Base-by-base conservation (phyloP, 257 asterid species). In the Penstemon davidsonii region DNA sequence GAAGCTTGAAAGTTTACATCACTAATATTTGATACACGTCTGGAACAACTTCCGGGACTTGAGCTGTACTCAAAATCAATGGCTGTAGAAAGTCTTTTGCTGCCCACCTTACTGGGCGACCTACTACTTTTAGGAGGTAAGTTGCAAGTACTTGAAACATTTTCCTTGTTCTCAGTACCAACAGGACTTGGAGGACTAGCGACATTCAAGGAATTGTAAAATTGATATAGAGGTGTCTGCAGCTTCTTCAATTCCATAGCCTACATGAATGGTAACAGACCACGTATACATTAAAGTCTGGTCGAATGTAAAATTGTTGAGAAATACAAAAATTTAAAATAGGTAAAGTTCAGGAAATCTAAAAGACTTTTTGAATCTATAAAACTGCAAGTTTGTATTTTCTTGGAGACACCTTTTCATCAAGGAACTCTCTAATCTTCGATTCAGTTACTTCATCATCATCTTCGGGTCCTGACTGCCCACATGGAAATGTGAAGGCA, bases 361-460 rank as follows among this genome's bases (percentile, higher is more conserved):
- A 49, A 51, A 9, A 12, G 41, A 37, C 8, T 38, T 9, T 38
- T 5, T 40, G 41, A 42, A 60, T 25, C 9, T 41, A 44, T 53
- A 15, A 11, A 11, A 15, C 60, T 46, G 5, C 41, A 25, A 40
- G 1, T 58, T 58, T 45, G 49, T 5, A 57, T 3, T 70, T 49
- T 52, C 49, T 37, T 15, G 38, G 36, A 60, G 66, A 74, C 67
- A 85, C 96, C 96, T 89, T 89, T 84, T 85, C 96, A 62, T 83
- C 89, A 57, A 89, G 92, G 75, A 89, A 87, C 47, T 84, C 89
- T 76, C 85, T 79, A 73, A 89, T 89, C 83, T 82, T 89, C 5
- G 87, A 67, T 68, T 89, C 96, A 37, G 88, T 83, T 60, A 73
- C 83, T 82, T 89, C 96, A 63, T 87, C 95, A 50, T 89, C 92